phyloP scores from a whole-genome alignment of 225 moss, liverwort and hornwort genomes.

The Thuidium tamariscinum region DNA sequence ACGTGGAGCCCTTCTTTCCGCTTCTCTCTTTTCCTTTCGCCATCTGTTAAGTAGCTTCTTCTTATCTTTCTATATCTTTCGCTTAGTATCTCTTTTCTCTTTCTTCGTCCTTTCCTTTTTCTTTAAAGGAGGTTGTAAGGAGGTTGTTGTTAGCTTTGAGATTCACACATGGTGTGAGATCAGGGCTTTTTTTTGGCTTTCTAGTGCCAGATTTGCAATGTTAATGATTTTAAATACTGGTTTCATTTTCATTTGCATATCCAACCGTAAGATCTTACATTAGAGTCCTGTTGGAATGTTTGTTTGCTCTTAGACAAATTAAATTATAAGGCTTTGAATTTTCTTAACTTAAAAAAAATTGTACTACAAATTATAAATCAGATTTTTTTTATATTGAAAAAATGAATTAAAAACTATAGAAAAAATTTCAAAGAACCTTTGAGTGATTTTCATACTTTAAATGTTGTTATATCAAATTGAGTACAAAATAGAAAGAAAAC shows the following conservation, averaged over 20 bases:
- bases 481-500: no score
- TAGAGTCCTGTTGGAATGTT: no score
- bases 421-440: no score
- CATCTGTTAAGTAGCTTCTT: no score
- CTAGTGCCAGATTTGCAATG: no score
- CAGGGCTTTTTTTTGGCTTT: no score
- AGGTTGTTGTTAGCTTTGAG: background rate
- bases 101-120: background rate
- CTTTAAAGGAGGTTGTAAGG: background rate
- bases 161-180: no score
- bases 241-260: no score
- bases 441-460: no score
- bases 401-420: rapidly evolving
- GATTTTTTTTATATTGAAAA: background rate
- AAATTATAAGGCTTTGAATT: background rate
- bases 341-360: background rate
- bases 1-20: background rate
- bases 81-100: background rate
- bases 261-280: rapidly evolving
- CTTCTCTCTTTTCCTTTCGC: background rate
- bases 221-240: no score
- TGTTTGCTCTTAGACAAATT: background rate
- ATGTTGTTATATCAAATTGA: rapidly evolving
- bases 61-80: background rate
- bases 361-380: background rate